Percentiles rank a stretch among this genome's conserved stretches.
These are phyloP conservation scores for Dictyostelium purpureum DNA, from an alignment of 78 protist genomes.

Conservation along the genomic window DNA sequence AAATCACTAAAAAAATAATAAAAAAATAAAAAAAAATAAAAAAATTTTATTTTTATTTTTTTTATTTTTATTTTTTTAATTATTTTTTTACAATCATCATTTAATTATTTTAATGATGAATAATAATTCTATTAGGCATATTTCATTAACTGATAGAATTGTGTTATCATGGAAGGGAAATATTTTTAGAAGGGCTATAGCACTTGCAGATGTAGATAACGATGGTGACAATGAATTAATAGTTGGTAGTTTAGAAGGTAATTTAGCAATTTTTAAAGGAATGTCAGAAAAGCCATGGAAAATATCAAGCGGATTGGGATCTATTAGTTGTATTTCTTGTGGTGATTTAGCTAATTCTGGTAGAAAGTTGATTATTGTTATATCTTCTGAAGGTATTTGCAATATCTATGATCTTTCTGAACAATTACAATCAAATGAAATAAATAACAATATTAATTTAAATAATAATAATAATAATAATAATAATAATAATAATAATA, in stretches of 20 bases:
- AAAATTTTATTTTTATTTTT: not conserved
- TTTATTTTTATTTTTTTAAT: not conserved
- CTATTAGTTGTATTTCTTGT: conserved; percentile 31
- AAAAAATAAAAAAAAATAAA: too few species aligned
- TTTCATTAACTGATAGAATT: conserved; percentile 59
- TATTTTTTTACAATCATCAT: not conserved
- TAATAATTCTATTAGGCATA: conserved; percentile 30
- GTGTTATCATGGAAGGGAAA: conserved; percentile 60
- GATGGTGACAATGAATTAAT: conserved; percentile 54
- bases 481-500: not conserved
- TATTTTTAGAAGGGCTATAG: conserved; percentile 60
- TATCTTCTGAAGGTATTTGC: conserved; percentile 71
- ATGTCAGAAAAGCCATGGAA: conserved; percentile 38
- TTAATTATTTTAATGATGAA: not conserved
- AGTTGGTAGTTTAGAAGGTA: conserved; percentile 65
- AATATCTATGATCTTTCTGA: conserved; percentile 61
- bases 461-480: not conserved
- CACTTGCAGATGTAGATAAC: conserved; percentile 70
- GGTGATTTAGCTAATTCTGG: conserved; percentile 16
- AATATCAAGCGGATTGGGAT: conserved; percentile 31
- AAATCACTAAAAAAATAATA: too few species aligned
- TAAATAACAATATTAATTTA: not conserved
- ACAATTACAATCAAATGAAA: not conserved
- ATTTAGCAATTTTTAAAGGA: conserved; percentile 65
- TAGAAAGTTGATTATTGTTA: conserved; percentile 31